These are phyloP conservation scores for Coniochaeta sp. DNA, from an alignment of 2,329 filamentous ascomycete genomes.

Conservation along the genomic window DNA sequence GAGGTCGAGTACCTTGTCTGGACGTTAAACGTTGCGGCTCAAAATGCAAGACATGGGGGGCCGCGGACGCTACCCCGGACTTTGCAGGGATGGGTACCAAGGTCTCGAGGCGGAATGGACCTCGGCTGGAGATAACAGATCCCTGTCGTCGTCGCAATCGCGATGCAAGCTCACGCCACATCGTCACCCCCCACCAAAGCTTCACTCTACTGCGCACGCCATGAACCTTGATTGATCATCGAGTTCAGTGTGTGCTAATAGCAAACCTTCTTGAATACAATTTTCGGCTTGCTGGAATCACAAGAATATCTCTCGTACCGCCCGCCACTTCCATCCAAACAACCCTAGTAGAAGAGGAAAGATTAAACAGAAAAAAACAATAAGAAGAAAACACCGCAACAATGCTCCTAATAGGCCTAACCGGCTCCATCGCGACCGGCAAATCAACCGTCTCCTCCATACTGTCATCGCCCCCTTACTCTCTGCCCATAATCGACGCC, in stretches of 20 bases:
- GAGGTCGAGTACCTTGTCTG: too few species aligned
- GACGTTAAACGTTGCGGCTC: background rate
- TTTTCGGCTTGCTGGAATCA: too few species aligned
- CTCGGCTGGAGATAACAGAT: background rate
- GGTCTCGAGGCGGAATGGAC: background rate
- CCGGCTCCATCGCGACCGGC: constrained; percentile 93
- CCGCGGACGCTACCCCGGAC: background rate
- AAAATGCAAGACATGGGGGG: constrained; percentile 2
- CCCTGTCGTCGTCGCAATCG: background rate
- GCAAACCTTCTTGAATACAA: too few species aligned
- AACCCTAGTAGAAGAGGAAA: too few species aligned
- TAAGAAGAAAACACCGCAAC: constrained; percentile 3
- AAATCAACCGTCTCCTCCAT: constrained; percentile 92
- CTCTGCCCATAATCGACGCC: constrained; percentile 86
- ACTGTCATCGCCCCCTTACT: constrained; percentile 73
- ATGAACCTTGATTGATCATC: too few species aligned
- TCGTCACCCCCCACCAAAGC: background rate
- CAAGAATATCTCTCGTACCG: background rate
- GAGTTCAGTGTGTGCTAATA: too few species aligned
- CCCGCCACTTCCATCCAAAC: background rate
- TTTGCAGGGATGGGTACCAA: background rate
- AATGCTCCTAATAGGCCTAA: constrained; percentile 96
- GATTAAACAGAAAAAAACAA: too few species aligned
- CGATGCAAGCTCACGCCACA: background rate
- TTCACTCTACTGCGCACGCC: too few species aligned